Base-by-base conservation (phyloP, 2,329 filamentous ascomycete species). In the Cercospora canescens region DNA sequence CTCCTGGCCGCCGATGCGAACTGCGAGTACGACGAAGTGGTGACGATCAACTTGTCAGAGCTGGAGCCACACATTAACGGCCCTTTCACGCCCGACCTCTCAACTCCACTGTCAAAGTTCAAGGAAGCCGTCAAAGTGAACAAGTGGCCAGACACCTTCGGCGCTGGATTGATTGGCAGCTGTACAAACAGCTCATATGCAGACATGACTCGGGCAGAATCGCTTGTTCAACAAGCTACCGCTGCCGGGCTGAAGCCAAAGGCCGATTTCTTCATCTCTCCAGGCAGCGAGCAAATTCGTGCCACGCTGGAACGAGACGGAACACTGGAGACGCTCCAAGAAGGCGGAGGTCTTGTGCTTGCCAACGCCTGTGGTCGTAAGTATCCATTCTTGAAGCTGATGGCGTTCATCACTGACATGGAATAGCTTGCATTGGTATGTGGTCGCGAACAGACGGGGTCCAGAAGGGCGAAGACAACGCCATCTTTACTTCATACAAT, bases 161-260 rank as follows among this genome's bases (percentile, higher is more conserved):
- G 93, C 12, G 94, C 95, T 28, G 94, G 94, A 60, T 86, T 99
- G 62, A 99, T 99, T 76, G 95, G 95, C 67, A 97, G 93, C 82
- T 99, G 95, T 85, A 99, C 95, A 59, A 99, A 99, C 86, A 96
- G 92, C 79, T 98, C 95, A 2, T 99, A 98, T 79, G 91, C 97
- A 81, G 95, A 99, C 78, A 99, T 99, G 95, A 96, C 94, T 37
- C 90, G 94, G 68, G 92, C 94, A 14, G 94, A 97, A 81, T 89
- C 93, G 76, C 87, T 99, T 64, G 92, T 98, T 65, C 94, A 94
- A 79, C 94, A 97, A 79, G 95, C 95, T 9, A 86, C 89, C 60
- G 88, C 89, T 66, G 95, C 93, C n/a, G 95, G 95, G 16, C 84
- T 99, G 67, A 92, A 93, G 82, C 93, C 95, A 41, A 92, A 90